Percentiles rank a stretch among this genome's conserved stretches.
Evolutionary conservation across 1,139 yeast genomes (phyloP).

Genomic region (Magnusiomyces sp.): DNA sequence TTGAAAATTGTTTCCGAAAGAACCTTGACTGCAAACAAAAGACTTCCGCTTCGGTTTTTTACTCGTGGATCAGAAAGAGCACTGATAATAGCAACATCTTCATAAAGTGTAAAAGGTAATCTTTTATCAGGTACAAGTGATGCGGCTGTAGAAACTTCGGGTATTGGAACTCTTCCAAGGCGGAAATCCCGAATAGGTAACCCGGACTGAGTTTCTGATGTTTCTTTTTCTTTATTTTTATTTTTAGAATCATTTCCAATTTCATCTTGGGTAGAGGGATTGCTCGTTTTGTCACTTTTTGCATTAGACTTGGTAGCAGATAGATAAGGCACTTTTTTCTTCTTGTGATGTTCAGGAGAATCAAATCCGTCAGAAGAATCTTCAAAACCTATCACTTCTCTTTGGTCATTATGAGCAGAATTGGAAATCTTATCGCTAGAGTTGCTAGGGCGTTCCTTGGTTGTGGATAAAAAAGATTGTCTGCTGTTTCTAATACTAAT

Average conservation of each 20-base stretch:
- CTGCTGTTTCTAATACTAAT: no score
- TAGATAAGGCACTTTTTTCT: background rate
- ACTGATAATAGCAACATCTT: background rate
- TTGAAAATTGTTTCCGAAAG: no score
- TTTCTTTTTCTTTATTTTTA: background rate
- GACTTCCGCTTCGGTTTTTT: background rate
- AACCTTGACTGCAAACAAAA: background rate
- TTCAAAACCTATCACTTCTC: slow-evolving; percentile 17
- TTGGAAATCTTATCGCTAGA: no score
- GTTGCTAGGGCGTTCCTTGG: no score
- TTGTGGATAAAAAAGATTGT: no score
- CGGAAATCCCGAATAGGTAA: background rate
- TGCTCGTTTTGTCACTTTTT: background rate
- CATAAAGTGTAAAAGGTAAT: no score
- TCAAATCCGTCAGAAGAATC: slow-evolving; percentile 14
- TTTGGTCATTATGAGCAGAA: slow-evolving; percentile 3
- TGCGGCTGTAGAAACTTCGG: no score
- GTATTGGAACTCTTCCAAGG: background rate
- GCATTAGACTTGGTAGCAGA: background rate
- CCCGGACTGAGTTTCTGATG: background rate
- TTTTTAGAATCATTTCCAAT: no score
- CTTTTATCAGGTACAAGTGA: no score
- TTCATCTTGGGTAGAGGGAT: background rate
- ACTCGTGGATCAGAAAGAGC: background rate
- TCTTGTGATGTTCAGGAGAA: background rate